Percentiles rank a stretch among this genome's conserved stretches.
These are phyloP conservation scores for Otatea glauca DNA, from an alignment of 176 grass and related monocot genomes.

Conservation along the genomic window DNA sequence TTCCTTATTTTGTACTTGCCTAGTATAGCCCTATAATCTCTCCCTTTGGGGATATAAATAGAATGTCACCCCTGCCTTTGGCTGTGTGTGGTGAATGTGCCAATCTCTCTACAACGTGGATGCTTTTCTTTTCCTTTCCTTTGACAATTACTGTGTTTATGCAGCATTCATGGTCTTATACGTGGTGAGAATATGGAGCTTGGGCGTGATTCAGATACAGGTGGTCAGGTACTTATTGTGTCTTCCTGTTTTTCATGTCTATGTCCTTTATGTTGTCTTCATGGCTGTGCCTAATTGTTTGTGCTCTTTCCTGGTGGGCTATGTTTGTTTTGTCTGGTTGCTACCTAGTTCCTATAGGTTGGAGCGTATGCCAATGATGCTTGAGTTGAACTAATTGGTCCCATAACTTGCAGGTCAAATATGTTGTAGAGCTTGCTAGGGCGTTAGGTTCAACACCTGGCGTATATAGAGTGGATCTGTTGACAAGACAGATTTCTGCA, in stretches of 20 bases:
- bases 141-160: slow-evolving; percentile 29
- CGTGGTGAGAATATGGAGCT: slow-evolving; percentile 94
- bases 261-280: not conserved
- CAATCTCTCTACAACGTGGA: too few species aligned
- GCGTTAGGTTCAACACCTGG: slow-evolving; percentile 78
- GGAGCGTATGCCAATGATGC: slow-evolving; percentile 17
- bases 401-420: slow-evolving; percentile 67
- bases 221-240: slow-evolving; percentile 63
- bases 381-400: slow-evolving; percentile 35
- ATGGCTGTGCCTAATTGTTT: slow-evolving; percentile 27
- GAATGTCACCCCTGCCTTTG: too few species aligned
- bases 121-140: slow-evolving; percentile 27
- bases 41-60: too few species aligned
- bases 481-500: slow-evolving; percentile 72
- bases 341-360: not conserved
- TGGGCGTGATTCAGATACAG: slow-evolving; percentile 84
- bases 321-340: slow-evolving; percentile 21
- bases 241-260: slow-evolving; percentile 17
- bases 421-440: slow-evolving; percentile 84
- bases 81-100: too few species aligned
- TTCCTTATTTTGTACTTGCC: too few species aligned
- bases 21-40: too few species aligned
- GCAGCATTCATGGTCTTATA: slow-evolving; percentile 87
- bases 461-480: slow-evolving; percentile 75
- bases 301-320: not conserved